Percentiles rank a stretch among this genome's conserved stretches.
Evolutionary conservation across 331 rosid genomes (phyloP).

Genomic region (Malus hybrid): DNA sequence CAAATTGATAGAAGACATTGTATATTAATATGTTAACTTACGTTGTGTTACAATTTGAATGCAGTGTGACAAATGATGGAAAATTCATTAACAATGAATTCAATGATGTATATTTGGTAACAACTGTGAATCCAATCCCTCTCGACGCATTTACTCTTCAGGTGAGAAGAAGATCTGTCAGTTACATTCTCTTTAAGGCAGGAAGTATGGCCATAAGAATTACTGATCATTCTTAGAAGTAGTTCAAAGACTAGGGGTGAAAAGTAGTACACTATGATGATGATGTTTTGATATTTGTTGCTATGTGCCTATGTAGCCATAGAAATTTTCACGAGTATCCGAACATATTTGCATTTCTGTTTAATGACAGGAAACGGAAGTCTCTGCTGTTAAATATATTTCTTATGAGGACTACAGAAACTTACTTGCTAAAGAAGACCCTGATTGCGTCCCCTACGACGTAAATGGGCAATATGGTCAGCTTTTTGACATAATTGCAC

Average conservation of each 20-base stretch:
- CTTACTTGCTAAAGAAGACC: constrained; percentile 61
- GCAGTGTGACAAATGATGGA: constrained; percentile 76
- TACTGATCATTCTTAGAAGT: background rate
- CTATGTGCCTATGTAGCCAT: background rate
- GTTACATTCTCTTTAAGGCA: background rate
- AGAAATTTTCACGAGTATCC: background rate
- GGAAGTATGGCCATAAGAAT: background rate
- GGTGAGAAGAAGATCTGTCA: constrained; percentile 37
- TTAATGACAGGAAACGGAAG: constrained; percentile 66
- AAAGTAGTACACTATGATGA: background rate
- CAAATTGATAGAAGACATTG: background rate
- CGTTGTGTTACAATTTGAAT: constrained; percentile 16
- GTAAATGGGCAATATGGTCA: constrained; percentile 65
- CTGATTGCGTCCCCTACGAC: constrained; percentile 66
- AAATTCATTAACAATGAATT: constrained; percentile 73
- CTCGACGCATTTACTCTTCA: constrained; percentile 84
- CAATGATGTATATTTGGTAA: constrained; percentile 78
- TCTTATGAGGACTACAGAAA: constrained; percentile 61
- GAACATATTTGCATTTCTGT: constrained; percentile 3
- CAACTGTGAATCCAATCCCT: constrained; percentile 82
- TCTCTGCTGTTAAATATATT: constrained; percentile 86
- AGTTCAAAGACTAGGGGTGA: background rate
- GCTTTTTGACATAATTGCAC: constrained; percentile 66
- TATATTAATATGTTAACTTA: constrained; percentile 4
- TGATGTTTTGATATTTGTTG: background rate